Evolutionary conservation across 2,329 filamentous ascomycete genomes (phyloP).

Genomic region (Sporothrix variecibatus): DNA sequence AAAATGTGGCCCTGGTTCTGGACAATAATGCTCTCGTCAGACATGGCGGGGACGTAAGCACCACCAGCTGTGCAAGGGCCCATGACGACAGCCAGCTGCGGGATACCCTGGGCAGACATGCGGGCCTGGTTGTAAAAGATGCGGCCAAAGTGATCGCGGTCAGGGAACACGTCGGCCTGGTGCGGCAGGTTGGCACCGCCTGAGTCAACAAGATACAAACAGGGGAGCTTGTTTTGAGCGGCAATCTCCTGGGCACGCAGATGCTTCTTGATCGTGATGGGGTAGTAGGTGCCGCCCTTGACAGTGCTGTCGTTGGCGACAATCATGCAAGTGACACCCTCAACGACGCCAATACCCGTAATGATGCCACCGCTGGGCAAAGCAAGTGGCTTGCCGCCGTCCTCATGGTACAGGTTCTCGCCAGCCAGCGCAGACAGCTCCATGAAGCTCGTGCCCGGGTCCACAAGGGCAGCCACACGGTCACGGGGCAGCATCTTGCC

Average conservation of each 20-base stretch:
- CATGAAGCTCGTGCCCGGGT: slow-evolving; percentile 86
- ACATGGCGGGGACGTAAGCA: slow-evolving; percentile 96
- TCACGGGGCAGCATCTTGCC: slow-evolving; percentile 96
- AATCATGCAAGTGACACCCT: slow-evolving; percentile 89
- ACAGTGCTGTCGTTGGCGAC: slow-evolving; percentile 96
- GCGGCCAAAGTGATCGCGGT: slow-evolving; percentile 90
- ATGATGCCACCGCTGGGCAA: slow-evolving; percentile 90
- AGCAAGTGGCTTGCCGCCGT: slow-evolving; percentile 40
- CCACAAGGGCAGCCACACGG: slow-evolving; percentile 81
- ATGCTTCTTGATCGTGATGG: slow-evolving; percentile 97
- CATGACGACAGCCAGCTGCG: slow-evolving; percentile 95
- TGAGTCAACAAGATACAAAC: slow-evolving; percentile 95
- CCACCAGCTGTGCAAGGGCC: slow-evolving; percentile 94
- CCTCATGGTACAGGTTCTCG: slow-evolving; percentile 80
- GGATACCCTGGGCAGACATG: slow-evolving; percentile 86
- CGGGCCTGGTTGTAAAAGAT: slow-evolving; percentile 98
- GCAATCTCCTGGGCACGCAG: slow-evolving; percentile 88
- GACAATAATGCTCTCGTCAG: slow-evolving; percentile 95
- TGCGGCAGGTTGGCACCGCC: slow-evolving; percentile 93
- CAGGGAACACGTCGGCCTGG: slow-evolving; percentile 94
- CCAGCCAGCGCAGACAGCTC: slow-evolving; percentile 93
- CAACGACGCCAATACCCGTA: slow-evolving; percentile 85
- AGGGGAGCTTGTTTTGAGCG: slow-evolving; percentile 80
- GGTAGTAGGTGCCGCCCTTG: slow-evolving; percentile 96
- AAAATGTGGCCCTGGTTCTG: slow-evolving; percentile 97